Evolutionary conservation across 2,329 filamentous ascomycete genomes (phyloP), one percentile per base, ranked within the genome.

Genomic region (Penicillium vulpinum): DNA sequence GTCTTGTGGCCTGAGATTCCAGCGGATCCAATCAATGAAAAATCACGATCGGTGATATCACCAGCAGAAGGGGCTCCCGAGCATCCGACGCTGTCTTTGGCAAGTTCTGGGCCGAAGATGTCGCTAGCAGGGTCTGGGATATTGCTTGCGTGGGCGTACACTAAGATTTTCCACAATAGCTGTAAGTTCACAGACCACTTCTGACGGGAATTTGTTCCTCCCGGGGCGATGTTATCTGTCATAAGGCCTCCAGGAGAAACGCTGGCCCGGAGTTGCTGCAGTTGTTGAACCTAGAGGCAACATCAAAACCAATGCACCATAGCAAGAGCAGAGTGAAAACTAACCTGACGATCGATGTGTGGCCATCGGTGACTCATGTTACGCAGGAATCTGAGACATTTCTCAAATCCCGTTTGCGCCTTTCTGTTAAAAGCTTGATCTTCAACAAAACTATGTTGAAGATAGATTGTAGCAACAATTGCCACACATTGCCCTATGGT

Each of bases 371-470:
- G 50, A 3, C 69, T 67, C 54, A 78, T 54, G 11, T 44, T 51
- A 5, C 55, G 66, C 8, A 78, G 65, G 29, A 78, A 78, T 8
- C 58, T 62, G 24, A 78, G 54, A 51, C 77, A 79, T 59, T 74
- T 77, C 4, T 70, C 67, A 47, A 77, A 78, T 24, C 70, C 70
- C 2, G 64, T 64, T 39, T 74, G 68, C 22, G 77, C 78, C 39
- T 74, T 70, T 18, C 66, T 60, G 47, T 71, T 66, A 16, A 73
- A 67, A 3, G 57, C 62, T 29, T 60, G 49, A 29, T 75, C 69
- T 55, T 67, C 68, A 9, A 79, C 75, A 28, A 80, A 81, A 59
- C 78, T 81, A 47, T 81, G 78, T 58, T 82, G 80, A 4, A 81
- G 64, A 58, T 78, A 79, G 4, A 82, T 80, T 1, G 79, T 81